Base-by-base conservation (phyloP, 352 stramenopile species). In the Lagenidium giganteum region DNA sequence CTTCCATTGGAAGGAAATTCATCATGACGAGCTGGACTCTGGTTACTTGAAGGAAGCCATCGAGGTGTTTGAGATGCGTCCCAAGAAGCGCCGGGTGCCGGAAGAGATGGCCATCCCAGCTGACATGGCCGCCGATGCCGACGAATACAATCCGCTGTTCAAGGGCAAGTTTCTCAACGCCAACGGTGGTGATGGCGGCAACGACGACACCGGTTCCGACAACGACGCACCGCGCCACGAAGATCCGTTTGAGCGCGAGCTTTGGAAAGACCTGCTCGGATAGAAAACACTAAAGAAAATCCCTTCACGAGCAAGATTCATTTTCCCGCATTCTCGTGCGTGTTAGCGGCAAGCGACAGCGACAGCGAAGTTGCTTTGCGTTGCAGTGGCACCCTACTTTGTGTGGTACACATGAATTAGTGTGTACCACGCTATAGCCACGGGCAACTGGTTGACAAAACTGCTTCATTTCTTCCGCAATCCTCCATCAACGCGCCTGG, bases 21-120 rank as follows among this genome's bases (percentile, higher is more conserved):
- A 61, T n/a, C 67, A 57, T n/a, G 42, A 49, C 13, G 68, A 87
- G 40, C 41, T 87, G 17, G 70, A 91, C 45, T 41, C 60, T 1
- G 67, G 71, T 7, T 88, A 86, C 57, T 66, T 83, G 23, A 85
- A 87, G 45, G 72, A 86, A 8, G 51, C 72, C 1, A 87, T 93
- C 42, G 74, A 93, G 44, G 63, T 93, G 40, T 89, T 87, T 43
- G 70, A 89, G 57, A 65, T 87, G 59, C 65, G 69, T 8, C 70
- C 72, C 4, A 89, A 89, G 59, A 87, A 83, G 41, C 76, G 74
- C 39, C 88, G 82, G 42, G 61, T 87, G 12, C 80, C 80, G 0
- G 23, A 60, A 4, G 74, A 86, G 47, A 87, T 93, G 76, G 45
- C 67, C 46, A 89, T 93, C 36, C n/a, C n/a, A n/a, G n/a, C n/a